phyloP scores from a whole-genome alignment of 768 basidiomycete genomes.

The Amanita thiersii region DNA sequence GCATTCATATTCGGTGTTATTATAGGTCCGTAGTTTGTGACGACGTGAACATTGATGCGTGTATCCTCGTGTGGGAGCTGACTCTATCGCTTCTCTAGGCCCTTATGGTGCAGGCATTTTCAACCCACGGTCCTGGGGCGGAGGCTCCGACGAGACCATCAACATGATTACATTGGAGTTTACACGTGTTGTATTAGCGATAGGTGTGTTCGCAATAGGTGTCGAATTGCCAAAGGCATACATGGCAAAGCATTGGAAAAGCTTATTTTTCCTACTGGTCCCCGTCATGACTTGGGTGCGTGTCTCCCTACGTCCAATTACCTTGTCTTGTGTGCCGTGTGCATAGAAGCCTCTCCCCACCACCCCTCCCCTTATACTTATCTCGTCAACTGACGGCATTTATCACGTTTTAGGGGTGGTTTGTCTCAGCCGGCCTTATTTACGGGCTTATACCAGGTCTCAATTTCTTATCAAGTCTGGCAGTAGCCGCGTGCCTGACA shows the following conservation, averaged over 20 bases:
- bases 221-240: constrained; percentile 97
- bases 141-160: constrained; percentile 31
- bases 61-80: too few species aligned
- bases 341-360: constrained; percentile 2
- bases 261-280: constrained; percentile 73
- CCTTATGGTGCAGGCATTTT: constrained; percentile 80
- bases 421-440: constrained; percentile 85
- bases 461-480: constrained; percentile 82
- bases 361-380: constrained; percentile 9
- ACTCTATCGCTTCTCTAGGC: too few species aligned
- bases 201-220: constrained; percentile 96
- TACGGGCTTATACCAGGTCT: constrained; percentile 87
- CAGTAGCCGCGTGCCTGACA: constrained; percentile 87
- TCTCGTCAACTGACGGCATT: constrained; percentile 5
- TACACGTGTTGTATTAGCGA: constrained; percentile 88
- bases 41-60: too few species aligned
- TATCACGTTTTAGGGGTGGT: constrained; percentile 66
- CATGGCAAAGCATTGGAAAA: constrained; percentile 89
- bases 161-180: constrained; percentile 87
- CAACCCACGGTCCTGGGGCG: constrained; percentile 73
- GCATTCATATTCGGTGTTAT: constrained; percentile 92
- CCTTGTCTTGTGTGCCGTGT: neutral
- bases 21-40: too few species aligned
- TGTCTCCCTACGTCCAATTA: constrained; percentile 10
- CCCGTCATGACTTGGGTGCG: constrained; percentile 82